Percentiles rank a stretch among this genome's conserved stretches.
Conservation (phyloP, 2,329 filamentous ascomycete genomes). For the Endoconidiophora laricicola region DNA sequence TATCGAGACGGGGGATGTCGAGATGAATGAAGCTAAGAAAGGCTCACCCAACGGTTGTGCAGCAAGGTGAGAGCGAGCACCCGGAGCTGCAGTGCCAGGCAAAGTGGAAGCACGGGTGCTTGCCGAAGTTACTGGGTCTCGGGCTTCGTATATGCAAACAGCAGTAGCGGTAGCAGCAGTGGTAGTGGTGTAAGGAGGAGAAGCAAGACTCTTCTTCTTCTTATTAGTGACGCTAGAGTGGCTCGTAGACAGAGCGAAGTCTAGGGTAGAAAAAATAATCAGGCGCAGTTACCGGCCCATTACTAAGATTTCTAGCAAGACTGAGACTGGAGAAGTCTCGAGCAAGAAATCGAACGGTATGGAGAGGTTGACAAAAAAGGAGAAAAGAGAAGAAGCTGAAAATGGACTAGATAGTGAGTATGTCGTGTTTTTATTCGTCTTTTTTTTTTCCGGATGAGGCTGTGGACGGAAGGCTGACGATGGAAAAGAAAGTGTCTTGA, state of each 20-base stretch:
- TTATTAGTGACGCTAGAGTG: constrained; percentile 18
- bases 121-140: not conserved
- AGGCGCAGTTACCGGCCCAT: constrained; percentile 53
- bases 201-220: constrained; percentile 3
- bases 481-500: not conserved
- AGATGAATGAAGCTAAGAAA: not conserved
- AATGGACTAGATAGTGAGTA: not conserved
- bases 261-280: constrained; percentile 25
- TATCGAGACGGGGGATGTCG: not conserved
- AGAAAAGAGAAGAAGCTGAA: not conserved
- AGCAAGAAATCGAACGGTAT: not conserved
- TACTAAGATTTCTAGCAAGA: constrained; percentile 45
- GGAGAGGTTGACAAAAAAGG: not conserved
- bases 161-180: not conserved
- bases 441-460: no score
- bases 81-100: not conserved
- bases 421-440: no score
- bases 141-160: not conserved
- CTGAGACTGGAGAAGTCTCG: not conserved
- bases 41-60: not conserved
- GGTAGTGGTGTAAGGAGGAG: not conserved
- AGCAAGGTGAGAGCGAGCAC: not conserved
- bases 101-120: not conserved
- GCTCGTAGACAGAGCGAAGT: constrained; percentile 36
- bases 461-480: no score